Conservation (phyloP, 352 stramenopile genomes). For the Pythium oligandrum region DNA sequence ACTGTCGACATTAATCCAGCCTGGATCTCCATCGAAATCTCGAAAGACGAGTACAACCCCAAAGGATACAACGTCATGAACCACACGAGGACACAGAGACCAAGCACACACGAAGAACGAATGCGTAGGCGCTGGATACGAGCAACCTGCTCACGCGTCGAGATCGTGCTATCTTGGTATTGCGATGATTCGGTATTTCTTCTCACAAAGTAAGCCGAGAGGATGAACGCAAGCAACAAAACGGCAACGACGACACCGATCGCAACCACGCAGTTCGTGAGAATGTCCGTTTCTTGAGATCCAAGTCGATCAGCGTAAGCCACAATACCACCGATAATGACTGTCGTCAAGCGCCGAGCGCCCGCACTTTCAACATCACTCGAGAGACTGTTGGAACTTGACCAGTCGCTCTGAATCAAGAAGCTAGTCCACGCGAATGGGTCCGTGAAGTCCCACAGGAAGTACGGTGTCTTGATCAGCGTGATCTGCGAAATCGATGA, state of each 20-base stretch:
- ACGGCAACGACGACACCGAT: constrained; percentile 18
- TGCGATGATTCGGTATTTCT: constrained; percentile 12
- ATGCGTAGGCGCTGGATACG: constrained; percentile 8
- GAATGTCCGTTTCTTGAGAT: constrained; percentile 17
- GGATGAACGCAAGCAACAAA: constrained; percentile 17
- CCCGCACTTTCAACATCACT: not conserved
- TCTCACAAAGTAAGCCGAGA: constrained; percentile 16
- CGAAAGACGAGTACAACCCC: constrained; percentile 26
- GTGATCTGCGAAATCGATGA: constrained; percentile 34
- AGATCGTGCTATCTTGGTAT: not conserved
- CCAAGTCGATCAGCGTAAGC: constrained; percentile 30
- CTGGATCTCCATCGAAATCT: constrained; percentile 9
- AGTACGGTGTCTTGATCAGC: constrained; percentile 27
- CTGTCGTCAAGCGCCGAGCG: constrained; percentile 16
- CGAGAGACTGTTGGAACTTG: not conserved
- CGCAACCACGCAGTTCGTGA: constrained; percentile 21
- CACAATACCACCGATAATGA: constrained; percentile 16
- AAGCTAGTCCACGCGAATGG: constrained; percentile 45
- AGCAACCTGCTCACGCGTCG: not conserved
- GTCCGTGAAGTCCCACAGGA: constrained; percentile 34
- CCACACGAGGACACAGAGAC: constrained; percentile 35
- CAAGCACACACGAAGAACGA: constrained; percentile 26
- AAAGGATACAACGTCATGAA: constrained; percentile 37
- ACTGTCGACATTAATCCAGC: too few relatives aligned
- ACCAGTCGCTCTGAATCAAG: constrained; percentile 19